Conservation (phyloP, 176 grass and related monocot species). For the Oryza coarctata region DNA sequence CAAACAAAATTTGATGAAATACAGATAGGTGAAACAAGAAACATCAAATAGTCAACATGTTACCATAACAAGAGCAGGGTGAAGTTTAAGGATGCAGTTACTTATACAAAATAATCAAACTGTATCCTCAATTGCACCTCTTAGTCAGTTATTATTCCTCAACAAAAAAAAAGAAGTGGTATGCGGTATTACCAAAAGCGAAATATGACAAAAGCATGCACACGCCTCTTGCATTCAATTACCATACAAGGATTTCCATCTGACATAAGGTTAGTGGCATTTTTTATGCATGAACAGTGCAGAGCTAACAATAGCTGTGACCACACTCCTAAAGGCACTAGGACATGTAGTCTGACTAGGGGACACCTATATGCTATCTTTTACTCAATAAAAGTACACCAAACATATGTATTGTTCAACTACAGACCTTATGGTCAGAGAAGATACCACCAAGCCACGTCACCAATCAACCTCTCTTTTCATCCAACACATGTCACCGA, state of each 20-base stretch:
- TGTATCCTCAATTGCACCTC: not conserved
- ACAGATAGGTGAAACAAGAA: not conserved
- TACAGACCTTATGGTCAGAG: not conserved
- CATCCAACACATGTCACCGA: not conserved
- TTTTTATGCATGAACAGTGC: not conserved
- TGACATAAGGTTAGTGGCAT: not conserved
- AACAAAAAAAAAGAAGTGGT: not conserved
- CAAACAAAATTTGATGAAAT: not conserved
- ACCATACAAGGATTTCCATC: not conserved
- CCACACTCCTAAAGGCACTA: not conserved
- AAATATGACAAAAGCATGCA: not conserved
- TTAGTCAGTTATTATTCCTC: not conserved
- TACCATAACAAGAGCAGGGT: not conserved
- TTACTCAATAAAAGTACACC: not conserved
- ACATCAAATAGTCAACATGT: not conserved
- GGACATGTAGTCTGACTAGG: not conserved
- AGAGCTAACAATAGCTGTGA: slow-evolving; percentile 1
- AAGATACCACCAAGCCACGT: not conserved
- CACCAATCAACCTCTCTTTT: not conserved
- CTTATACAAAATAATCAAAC: slow-evolving; percentile 22
- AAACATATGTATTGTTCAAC: not conserved
- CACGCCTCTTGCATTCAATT: slow-evolving; percentile 16
- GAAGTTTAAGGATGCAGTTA: slow-evolving; percentile 10
- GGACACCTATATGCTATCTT: not conserved
- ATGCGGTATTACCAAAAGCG: not conserved